phyloP scores from a whole-genome alignment of 129 eudicot genomes.

The Centaurea solstitialis region DNA sequence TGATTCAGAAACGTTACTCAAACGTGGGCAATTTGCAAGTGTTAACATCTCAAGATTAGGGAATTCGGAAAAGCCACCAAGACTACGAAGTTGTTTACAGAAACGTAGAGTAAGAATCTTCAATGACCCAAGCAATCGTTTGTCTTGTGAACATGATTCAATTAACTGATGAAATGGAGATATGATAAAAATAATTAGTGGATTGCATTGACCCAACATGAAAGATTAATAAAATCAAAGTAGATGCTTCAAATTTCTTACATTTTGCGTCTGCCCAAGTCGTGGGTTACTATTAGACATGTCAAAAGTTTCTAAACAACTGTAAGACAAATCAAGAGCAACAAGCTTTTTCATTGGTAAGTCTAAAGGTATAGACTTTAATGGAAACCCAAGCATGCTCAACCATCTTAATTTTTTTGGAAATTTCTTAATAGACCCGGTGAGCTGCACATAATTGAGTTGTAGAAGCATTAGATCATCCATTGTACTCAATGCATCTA shows the following conservation, averaged over 20 bases:
- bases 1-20: conserved; percentile 24
- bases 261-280: too few species aligned
- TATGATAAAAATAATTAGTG: too few species aligned
- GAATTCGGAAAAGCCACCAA: conserved; percentile 5
- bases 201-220: too few species aligned
- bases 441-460: not conserved
- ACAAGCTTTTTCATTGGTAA: too few species aligned
- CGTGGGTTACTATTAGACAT: too few species aligned
- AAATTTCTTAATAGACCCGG: not conserved
- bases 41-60: conserved; percentile 32
- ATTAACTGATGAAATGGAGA: not conserved
- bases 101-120: conserved; percentile 42
- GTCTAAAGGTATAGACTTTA: too few species aligned
- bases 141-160: conserved; percentile 1
- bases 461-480: not conserved
- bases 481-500: conserved; percentile 12
- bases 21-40: not conserved
- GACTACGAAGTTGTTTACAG: not conserved
- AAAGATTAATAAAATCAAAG: too few species aligned
- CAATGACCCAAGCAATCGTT: conserved; percentile 12
- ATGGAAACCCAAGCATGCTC: not conserved
- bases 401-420: not conserved
- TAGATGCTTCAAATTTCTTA: too few species aligned
- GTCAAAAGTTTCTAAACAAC: too few species aligned
- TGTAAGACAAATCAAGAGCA: too few species aligned